Conservation (phyloP, 441 rosid genomes). For the Populus hybrid region DNA sequence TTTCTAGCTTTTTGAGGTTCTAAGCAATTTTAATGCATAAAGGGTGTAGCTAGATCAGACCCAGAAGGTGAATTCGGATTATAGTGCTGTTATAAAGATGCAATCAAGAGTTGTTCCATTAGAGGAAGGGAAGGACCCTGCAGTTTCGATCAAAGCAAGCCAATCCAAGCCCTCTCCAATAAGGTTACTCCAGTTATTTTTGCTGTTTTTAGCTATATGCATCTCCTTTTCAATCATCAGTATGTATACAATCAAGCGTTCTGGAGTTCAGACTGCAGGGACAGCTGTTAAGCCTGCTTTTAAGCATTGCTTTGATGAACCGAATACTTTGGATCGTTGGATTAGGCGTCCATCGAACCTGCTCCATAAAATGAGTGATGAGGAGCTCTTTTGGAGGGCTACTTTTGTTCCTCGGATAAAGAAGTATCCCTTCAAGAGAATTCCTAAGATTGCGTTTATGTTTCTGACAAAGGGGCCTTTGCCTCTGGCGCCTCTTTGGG, state of each 20-base stretch:
- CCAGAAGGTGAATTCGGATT: constrained; percentile 20
- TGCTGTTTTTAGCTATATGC: constrained; percentile 49
- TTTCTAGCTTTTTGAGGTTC: background rate
- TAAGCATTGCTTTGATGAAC: constrained; percentile 46
- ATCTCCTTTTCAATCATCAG: constrained; percentile 59
- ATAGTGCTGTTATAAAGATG: constrained; percentile 30
- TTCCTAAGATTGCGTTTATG: constrained; percentile 17
- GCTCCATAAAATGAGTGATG: constrained; percentile 66
- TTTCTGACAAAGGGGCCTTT: constrained; percentile 17
- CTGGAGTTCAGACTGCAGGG: constrained; percentile 49
- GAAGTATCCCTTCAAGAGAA: constrained; percentile 48
- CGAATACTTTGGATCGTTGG: constrained; percentile 43
- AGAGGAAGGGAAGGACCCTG: constrained; percentile 72
- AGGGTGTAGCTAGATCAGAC: constrained; percentile 24
- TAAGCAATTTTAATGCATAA: constrained; percentile 1
- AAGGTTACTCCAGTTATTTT: constrained; percentile 47
- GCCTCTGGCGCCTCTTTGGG: constrained; percentile 21
- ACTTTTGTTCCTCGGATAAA: constrained; percentile 62
- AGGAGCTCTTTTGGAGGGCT: constrained; percentile 85
- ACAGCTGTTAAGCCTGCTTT: constrained; percentile 46
- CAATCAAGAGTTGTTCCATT: constrained; percentile 50
- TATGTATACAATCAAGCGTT: constrained; percentile 57
- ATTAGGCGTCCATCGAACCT: constrained; percentile 55
- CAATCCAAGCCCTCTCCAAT: constrained; percentile 51
- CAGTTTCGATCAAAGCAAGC: constrained; percentile 29